phyloP scores from a whole-genome alignment of 768 basidiomycete species.

The Boletus pseudo-olivaceus region DNA sequence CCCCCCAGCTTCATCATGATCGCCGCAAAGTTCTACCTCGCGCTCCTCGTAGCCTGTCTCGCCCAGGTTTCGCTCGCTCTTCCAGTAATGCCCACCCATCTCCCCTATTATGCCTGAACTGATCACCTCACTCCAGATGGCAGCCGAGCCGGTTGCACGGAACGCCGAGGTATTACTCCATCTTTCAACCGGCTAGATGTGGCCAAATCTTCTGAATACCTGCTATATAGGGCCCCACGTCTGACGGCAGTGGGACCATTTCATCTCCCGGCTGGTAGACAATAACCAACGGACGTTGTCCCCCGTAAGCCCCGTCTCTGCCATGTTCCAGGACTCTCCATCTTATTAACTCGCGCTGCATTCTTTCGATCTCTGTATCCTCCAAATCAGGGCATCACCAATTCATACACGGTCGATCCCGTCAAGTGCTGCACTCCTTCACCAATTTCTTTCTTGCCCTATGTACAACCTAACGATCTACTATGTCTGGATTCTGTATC shows the following conservation, averaged over 20 bases:
- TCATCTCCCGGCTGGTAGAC: slow-evolving; percentile 25
- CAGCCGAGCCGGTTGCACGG: neutral
- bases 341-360: slow-evolving; percentile 1
- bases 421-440: neutral
- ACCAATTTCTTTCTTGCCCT: neutral
- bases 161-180: slow-evolving; percentile 7
- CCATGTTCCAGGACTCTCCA: neutral
- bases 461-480: neutral
- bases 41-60: slow-evolving; percentile 19
- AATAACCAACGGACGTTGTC: neutral
- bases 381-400: slow-evolving; percentile 7
- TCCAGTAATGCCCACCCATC: slow-evolving; percentile 14
- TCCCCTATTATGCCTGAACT: neutral
- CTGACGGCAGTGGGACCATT: no score
- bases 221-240: neutral
- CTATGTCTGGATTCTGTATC: no score
- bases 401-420: neutral
- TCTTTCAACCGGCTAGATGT: neutral
- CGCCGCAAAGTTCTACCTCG: slow-evolving; percentile 16
- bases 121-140: slow-evolving; percentile 8
- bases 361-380: neutral
- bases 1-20: slow-evolving; percentile 16
- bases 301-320: slow-evolving; percentile 9
- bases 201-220: neutral
- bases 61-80: slow-evolving; percentile 18